A percentile compares a stretch with the other conserved stretches of the same genome.
Evolutionary conservation across 192 early-diverging fungal genomes (phyloP).

Genomic region (Dimargaris xerosporica): DNA sequence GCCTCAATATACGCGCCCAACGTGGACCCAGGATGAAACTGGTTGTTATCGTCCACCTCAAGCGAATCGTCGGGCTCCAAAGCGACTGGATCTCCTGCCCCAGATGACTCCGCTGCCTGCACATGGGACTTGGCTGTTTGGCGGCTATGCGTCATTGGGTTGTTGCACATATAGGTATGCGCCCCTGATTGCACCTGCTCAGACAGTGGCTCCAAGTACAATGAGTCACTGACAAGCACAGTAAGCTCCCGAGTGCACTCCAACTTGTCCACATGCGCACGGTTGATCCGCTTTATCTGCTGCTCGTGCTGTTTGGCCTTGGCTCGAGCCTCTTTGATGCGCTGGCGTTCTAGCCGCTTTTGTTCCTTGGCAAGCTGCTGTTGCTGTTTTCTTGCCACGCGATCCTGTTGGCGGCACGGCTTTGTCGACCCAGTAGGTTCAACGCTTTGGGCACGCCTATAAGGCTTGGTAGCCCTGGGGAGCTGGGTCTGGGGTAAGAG

Average conservation of each 20-base stretch:
- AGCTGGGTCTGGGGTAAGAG: neutral
- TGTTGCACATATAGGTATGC: neutral
- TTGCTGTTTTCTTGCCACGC: neutral
- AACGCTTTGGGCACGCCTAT: neutral
- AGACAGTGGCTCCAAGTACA: neutral
- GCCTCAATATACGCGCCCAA: constrained; percentile 3
- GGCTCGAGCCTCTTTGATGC: neutral
- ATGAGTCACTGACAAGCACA: neutral
- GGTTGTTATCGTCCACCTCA: neutral
- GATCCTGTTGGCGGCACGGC: neutral
- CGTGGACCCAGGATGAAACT: neutral
- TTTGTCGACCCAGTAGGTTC: neutral
- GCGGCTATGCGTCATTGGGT: neutral
- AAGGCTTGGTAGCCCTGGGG: neutral
- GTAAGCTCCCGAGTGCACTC: constrained; percentile 6
- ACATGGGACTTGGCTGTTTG: too few species aligned
- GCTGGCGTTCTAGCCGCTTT: neutral
- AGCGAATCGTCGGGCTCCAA: neutral
- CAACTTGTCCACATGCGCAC: constrained; percentile 5
- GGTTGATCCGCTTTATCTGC: neutral
- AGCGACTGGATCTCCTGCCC: too few species aligned
- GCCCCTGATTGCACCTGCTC: neutral
- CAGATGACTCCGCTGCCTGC: too few species aligned
- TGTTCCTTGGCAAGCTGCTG: constrained; percentile 1
- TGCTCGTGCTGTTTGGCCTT: neutral